Conservation (phyloP, 2,329 filamentous ascomycete genomes). For the Aspergillus sp. region DNA sequence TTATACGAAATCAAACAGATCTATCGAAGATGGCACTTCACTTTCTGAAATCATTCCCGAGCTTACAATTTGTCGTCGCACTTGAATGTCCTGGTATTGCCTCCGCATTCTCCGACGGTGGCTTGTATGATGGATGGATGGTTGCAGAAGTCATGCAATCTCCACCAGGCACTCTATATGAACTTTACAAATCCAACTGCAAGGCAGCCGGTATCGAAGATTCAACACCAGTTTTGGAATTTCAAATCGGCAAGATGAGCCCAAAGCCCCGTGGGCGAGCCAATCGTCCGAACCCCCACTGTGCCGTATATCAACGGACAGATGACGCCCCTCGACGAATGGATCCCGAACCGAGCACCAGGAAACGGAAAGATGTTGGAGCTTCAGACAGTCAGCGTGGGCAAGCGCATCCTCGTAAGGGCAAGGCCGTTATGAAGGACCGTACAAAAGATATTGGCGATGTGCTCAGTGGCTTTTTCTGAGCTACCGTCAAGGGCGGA, state of each 20-base stretch:
- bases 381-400: not conserved
- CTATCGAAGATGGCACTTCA: constrained; percentile 33
- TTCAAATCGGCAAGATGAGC: constrained; percentile 21
- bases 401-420: constrained; percentile 1
- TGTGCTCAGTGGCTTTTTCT: constrained; percentile 32
- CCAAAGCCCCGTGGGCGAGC: not conserved
- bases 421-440: constrained; percentile 26
- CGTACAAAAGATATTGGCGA: constrained; percentile 27
- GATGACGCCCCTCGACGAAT: not conserved
- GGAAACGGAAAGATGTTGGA: constrained; percentile 8
- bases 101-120: constrained; percentile 17
- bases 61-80: constrained; percentile 35
- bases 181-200: constrained; percentile 16
- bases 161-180: constrained; percentile 15
- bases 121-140: constrained; percentile 30
- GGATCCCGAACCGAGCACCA: constrained; percentile 6
- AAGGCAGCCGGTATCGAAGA: not conserved
- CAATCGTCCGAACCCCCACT: not conserved
- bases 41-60: constrained; percentile 36
- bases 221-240: constrained; percentile 23
- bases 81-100: constrained; percentile 32
- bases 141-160: constrained; percentile 1
- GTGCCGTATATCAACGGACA: constrained; percentile 12
- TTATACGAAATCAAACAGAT: constrained; percentile 33
- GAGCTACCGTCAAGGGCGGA: not conserved